Percentiles rank a stretch among this genome's conserved stretches.
Evolutionary conservation across 2,329 filamentous ascomycete genomes (phyloP).

Genomic region (Aschersonia sp.): DNA sequence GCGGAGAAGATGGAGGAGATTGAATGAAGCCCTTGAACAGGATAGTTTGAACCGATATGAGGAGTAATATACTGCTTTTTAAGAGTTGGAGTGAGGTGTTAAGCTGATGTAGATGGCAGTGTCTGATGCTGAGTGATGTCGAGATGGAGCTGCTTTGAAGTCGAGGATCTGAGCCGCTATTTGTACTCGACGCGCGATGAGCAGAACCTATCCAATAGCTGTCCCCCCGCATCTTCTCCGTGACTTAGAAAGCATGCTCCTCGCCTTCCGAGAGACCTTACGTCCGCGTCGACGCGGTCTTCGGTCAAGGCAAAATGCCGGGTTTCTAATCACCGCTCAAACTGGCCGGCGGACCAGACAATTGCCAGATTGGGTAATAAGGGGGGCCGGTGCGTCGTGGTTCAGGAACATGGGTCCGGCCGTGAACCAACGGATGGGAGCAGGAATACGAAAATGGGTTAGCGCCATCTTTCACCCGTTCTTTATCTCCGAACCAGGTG

Average conservation of each 20-base stretch:
- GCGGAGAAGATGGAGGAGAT: too few species aligned
- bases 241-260: background rate
- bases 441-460: slow-evolving; percentile 1
- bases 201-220: too few species aligned
- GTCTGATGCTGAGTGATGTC: too few species aligned
- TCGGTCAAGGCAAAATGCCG: background rate
- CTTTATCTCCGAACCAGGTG: slow-evolving; percentile 1
- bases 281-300: slow-evolving; percentile 8
- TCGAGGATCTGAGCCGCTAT: too few species aligned
- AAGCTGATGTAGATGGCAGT: too few species aligned
- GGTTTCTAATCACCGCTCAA: slow-evolving; percentile 11
- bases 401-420: background rate
- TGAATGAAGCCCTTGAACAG: too few species aligned
- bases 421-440: background rate
- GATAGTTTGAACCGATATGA: background rate
- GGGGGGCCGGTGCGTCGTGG: background rate
- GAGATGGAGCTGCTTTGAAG: too few species aligned
- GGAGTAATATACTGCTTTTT: too few species aligned
- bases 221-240: too few species aligned
- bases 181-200: too few species aligned
- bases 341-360: background rate
- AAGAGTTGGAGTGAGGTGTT: too few species aligned
- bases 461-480: background rate
- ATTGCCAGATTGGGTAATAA: background rate
- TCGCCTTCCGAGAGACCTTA: slow-evolving; percentile 27